Percentiles rank a stretch among this genome's conserved stretches.
phyloP scores from a whole-genome alignment of 345 rosid species.

The Sapria himalayana region DNA sequence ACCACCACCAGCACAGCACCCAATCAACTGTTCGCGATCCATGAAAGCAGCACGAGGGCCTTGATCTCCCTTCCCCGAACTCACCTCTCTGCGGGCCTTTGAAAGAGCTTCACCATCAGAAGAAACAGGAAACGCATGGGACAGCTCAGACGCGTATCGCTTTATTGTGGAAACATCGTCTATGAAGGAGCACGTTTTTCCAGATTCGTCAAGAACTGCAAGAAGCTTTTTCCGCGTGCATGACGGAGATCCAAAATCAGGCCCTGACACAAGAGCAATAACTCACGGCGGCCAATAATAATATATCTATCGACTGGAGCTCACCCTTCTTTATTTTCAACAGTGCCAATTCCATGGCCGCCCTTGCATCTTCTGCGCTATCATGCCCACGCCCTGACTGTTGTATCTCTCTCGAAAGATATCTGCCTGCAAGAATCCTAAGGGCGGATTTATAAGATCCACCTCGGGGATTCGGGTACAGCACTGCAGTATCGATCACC shows the following conservation, averaged over 20 bases:
- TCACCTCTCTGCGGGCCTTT: slow-evolving; percentile 68
- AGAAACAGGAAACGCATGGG: slow-evolving; percentile 58
- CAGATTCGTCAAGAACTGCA: slow-evolving; percentile 36
- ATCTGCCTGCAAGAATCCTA: slow-evolving; percentile 54
- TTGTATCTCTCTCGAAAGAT: slow-evolving; percentile 71
- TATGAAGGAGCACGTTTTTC: slow-evolving; percentile 53
- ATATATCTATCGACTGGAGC: slow-evolving; percentile 3
- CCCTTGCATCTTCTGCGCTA: slow-evolving; percentile 79
- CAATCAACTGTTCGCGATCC: not conserved
- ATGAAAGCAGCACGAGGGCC: not conserved
- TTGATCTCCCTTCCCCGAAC: too few species aligned
- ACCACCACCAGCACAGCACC: slow-evolving; percentile 5
- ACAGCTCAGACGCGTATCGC: slow-evolving; percentile 48
- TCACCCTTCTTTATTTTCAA: slow-evolving; percentile 65
- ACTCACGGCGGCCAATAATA: not conserved
- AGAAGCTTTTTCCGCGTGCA: slow-evolving; percentile 47
- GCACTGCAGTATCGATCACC: slow-evolving; percentile 83
- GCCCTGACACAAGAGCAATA: slow-evolving; percentile 30
- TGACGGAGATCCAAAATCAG: slow-evolving; percentile 67
- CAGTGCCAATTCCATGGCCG: slow-evolving; percentile 75
- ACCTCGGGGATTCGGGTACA: slow-evolving; percentile 68
- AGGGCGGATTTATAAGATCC: slow-evolving; percentile 70
- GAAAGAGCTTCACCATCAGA: slow-evolving; percentile 71
- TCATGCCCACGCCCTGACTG: slow-evolving; percentile 63
- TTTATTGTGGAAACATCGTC: slow-evolving; percentile 52